phyloP scores from a whole-genome alignment of 2,329 filamentous ascomycete species.

The Ramularia endophylla region DNA sequence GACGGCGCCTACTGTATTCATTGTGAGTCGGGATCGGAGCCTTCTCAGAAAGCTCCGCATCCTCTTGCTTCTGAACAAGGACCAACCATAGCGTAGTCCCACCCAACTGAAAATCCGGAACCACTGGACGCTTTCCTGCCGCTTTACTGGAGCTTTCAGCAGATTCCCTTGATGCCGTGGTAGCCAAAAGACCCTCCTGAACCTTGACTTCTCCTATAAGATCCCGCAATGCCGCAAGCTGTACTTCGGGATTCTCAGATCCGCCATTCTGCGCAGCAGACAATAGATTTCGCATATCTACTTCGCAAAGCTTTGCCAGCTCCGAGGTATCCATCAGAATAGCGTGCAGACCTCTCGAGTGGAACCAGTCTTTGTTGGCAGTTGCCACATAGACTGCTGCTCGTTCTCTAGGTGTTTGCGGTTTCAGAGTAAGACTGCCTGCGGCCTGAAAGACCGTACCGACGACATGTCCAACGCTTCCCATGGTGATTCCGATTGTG shows the following conservation, averaged over 20 bases:
- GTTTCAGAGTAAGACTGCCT: slow-evolving; percentile 9
- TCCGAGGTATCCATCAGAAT: slow-evolving; percentile 12
- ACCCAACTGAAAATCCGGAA: slow-evolving; percentile 10
- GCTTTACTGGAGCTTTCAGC: slow-evolving; percentile 1
- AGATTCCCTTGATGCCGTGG: neutral
- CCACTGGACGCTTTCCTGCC: slow-evolving; percentile 3
- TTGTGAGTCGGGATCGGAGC: neutral
- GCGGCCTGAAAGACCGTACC: slow-evolving; percentile 12
- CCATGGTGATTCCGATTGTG: slow-evolving; percentile 14
- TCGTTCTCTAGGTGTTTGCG: slow-evolving; percentile 15
- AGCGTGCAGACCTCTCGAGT: slow-evolving; percentile 12
- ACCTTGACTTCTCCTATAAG: slow-evolving; percentile 10
- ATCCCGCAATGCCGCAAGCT: slow-evolving; percentile 6
- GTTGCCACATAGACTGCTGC: slow-evolving; percentile 15
- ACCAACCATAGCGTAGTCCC: slow-evolving; percentile 13
- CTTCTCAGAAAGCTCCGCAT: neutral
- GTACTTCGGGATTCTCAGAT: slow-evolving; percentile 1
- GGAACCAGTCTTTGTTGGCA: slow-evolving; percentile 18
- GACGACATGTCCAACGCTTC: slow-evolving; percentile 12
- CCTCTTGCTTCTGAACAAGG: slow-evolving; percentile 1
- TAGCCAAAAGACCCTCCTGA: neutral
- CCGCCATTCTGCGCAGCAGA: neutral
- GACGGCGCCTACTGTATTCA: too few relatives aligned
- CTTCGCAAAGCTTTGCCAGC: slow-evolving; percentile 6
- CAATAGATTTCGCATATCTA: slow-evolving; percentile 6